These are phyloP conservation scores for Pelargonium cotyledonis DNA, from an alignment of 441 rosid genomes.

Conservation along the genomic window DNA sequence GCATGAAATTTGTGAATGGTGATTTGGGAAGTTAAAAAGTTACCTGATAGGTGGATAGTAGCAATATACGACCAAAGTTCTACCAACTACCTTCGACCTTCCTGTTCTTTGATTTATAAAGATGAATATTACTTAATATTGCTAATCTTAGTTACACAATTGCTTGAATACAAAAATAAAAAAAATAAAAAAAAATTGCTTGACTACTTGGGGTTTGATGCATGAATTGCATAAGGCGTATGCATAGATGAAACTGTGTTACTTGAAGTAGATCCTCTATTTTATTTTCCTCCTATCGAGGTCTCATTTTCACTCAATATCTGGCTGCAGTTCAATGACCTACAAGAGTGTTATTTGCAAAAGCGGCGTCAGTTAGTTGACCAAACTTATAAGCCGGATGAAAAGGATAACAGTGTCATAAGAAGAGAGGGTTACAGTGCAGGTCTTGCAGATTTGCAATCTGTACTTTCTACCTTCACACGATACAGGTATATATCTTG, in stretches of 20 bases:
- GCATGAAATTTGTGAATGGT: neutral
- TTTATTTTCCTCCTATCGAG: no score
- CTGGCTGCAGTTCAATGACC: conserved; percentile 67
- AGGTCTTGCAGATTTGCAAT: conserved; percentile 75
- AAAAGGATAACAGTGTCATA: conserved; percentile 53
- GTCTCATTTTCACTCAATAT: neutral
- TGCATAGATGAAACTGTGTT: no score
- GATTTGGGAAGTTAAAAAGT: conserved; percentile 1
- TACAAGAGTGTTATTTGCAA: conserved; percentile 94
- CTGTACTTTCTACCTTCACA: conserved; percentile 75
- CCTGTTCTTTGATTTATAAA: neutral
- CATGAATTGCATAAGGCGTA: no score
- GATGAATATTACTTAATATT: neutral
- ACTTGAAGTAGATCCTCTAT: no score
- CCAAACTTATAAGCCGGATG: conserved; percentile 49
- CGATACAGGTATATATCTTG: conserved; percentile 65
- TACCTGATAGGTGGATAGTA: neutral
- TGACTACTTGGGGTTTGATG: neutral
- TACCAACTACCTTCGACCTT: no score
- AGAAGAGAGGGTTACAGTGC: conserved; percentile 53
- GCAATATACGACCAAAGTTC: neutral
- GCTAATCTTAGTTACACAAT: neutral
- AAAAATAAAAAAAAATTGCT: no score
- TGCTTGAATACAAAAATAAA: no score
- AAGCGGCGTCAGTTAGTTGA: conserved; percentile 54